Evolutionary conservation across 164 flowering plant species (phyloP), one percentile per base, ranked within the genome.

Genomic region (Aristolochia contorta): DNA sequence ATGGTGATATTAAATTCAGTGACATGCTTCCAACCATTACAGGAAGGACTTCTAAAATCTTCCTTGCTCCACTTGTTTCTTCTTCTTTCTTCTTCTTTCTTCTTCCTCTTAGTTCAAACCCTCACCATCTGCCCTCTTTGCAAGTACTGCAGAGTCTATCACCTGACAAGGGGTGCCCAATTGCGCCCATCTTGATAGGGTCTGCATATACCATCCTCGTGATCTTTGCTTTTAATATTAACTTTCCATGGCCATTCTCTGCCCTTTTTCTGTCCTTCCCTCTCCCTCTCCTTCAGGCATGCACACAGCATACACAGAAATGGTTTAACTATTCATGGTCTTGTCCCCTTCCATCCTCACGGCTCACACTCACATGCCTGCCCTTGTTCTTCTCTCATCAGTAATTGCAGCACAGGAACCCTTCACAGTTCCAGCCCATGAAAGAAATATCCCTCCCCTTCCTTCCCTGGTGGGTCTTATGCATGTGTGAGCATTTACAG

Each of bases 201-300:
- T 58, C 60, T 59, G 23, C 56, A 60, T 65, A 60, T 65, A 66
- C 71, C 65, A 64, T 69, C 70, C 85, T 78, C 89, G 89, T 84
- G 85, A 84, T 61, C 67, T 74, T 69, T 78, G 25, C 64, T 75
- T 49, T 32, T 24, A 49, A 49, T 33, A 60, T 49, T 49, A 50
- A 60, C 63, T 60, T 60, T 8, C 43, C 9, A 6, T 37, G 10
- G 43, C 43, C 33, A 32, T 32, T 32, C 7, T 32, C 33, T 37
- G 7, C 43, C 43, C 3, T 8, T 6, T n/a, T 6, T 23, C 25
- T 24, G 25, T 24, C 25, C 25, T 10, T 55, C 18, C 22, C 24
- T 0, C 32, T 33, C n/a, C 19, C 12, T 27, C 30, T 27, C 30
- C 5, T 5, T 27, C 45, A 49, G 43, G 53, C 53, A 49, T 12